Base-by-base conservation (phyloP, 2,329 filamentous ascomycete genomes). In the Biscogniauxia mediterranea region DNA sequence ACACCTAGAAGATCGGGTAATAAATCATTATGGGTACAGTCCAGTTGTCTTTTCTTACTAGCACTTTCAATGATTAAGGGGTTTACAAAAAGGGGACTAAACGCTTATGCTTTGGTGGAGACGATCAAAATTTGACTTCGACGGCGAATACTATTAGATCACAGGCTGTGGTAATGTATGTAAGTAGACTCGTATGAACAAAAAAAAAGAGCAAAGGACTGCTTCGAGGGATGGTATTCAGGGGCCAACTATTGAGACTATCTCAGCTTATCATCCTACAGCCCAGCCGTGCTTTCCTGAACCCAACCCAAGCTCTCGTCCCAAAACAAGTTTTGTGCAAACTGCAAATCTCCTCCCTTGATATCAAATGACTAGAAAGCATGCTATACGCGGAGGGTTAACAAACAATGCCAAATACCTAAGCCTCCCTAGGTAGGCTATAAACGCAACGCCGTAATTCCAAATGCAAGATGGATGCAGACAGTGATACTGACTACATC, bases 381-480 rank as follows among this genome's bases (percentile, higher is more conserved):
- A 46, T 46, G 38, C 11, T 46, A 6, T 11, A 46, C 38, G 11
- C 13, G 6, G 15, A 11, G 38, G 38, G 38, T 23, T 28, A 50
- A 56, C 46, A 28, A 56, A 21, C 26, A 59, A 56, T 51, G 46
- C 42, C 52, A 50, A 46, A 46, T 57, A 19, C 52, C 28, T 46
- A 57, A 57, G 46, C 46, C n/a, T n/a, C n/a, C n/a, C 55, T 52
- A 52, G 52, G 52, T 52, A 52, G 50, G 52, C 62, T 58, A 66
- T 66, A 59, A 58, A 60, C 52, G 32, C 38, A 9, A 46, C 54
- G 58, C 62, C 56, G 46, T 55, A 62, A 55, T 17, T 56, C 59
- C 52, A 50, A 54, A 62, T 66, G 59, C 61, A 54, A 58, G 53
- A 20, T 46, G 46, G 28, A 63, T 56, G 54, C 46, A 23, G 13